Evolutionary conservation across 2,329 filamentous ascomycete genomes (phyloP).

Genomic region (Ceratocystiopsis brevicomis): DNA sequence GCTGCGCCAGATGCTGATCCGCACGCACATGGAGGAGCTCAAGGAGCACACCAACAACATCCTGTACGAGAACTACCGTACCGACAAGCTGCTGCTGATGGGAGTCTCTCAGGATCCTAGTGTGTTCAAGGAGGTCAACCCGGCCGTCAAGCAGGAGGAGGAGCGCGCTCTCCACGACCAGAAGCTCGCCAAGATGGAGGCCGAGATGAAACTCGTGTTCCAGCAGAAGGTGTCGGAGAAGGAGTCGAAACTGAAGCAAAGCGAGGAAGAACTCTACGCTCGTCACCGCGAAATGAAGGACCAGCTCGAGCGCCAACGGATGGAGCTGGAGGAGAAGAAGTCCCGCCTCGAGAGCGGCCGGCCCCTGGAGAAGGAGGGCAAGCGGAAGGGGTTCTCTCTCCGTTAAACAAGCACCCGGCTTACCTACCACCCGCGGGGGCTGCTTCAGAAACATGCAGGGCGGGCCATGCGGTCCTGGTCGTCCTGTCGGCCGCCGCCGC

Average conservation of each 20-base stretch:
- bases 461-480: too few species aligned
- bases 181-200: slow-evolving; percentile 99
- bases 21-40: slow-evolving; percentile 99
- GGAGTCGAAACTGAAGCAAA: slow-evolving; percentile 98
- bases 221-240: slow-evolving; percentile 99
- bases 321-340: slow-evolving; percentile 98
- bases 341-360: slow-evolving; percentile 81
- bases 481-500: too few species aligned
- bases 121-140: slow-evolving; percentile 99
- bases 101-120: slow-evolving; percentile 95
- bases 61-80: slow-evolving; percentile 95
- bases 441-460: too few species aligned
- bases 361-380: slow-evolving; percentile 91
- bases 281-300: slow-evolving; percentile 99
- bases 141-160: slow-evolving; percentile 98
- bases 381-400: slow-evolving; percentile 98
- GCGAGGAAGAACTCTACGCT: slow-evolving; percentile 95
- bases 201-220: slow-evolving; percentile 99
- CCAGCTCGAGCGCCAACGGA: slow-evolving; percentile 84
- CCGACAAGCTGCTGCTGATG: slow-evolving; percentile 97
- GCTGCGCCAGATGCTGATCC: slow-evolving; percentile 98
- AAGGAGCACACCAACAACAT: slow-evolving; percentile 99
- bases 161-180: slow-evolving; percentile 95
- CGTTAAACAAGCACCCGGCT: slow-evolving; percentile 38
- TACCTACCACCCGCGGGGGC: too few species aligned